A percentile compares a stretch with the other conserved stretches of the same genome.
Evolutionary conservation across 2,329 filamentous ascomycete species (phyloP).

Genomic region (Gnomoniopsis sp.): DNA sequence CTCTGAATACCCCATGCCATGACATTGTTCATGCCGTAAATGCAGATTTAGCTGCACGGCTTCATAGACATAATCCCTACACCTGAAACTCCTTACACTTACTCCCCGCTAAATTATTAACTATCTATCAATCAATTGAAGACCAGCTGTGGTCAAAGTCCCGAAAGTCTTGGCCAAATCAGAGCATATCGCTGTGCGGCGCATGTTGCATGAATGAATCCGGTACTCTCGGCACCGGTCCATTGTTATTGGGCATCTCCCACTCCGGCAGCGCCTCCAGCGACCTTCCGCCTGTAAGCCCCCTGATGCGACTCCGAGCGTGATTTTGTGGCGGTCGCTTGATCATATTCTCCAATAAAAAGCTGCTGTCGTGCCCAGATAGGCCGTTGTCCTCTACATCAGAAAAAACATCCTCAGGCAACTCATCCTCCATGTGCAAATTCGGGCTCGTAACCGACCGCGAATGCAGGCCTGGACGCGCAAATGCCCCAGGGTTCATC

Average conservation of each 20-base stretch:
- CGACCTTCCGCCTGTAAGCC: constrained; percentile 56
- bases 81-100: not conserved
- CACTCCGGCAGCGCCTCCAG: constrained; percentile 25
- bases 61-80: not conserved
- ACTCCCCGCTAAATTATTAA: not conserved
- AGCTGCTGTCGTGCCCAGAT: constrained; percentile 40
- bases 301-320: constrained; percentile 56
- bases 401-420: constrained; percentile 69
- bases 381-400: constrained; percentile 63
- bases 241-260: constrained; percentile 28
- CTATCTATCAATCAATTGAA: not conserved
- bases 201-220: constrained; percentile 25
- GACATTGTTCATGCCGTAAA: not conserved
- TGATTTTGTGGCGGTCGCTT: constrained; percentile 51
- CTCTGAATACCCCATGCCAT: not conserved
- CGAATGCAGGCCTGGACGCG: constrained; percentile 68
- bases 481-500: constrained; percentile 62
- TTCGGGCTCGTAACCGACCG: constrained; percentile 79
- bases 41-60: constrained; percentile 4
- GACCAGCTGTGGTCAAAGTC: not conserved
- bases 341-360: constrained; percentile 60
- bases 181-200: constrained; percentile 35
- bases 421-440: constrained; percentile 74
- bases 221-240: constrained; percentile 39
- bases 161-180: not conserved